Conservation (phyloP, 2,329 filamentous ascomycete genomes). For the Aspergillus glaucus region DNA sequence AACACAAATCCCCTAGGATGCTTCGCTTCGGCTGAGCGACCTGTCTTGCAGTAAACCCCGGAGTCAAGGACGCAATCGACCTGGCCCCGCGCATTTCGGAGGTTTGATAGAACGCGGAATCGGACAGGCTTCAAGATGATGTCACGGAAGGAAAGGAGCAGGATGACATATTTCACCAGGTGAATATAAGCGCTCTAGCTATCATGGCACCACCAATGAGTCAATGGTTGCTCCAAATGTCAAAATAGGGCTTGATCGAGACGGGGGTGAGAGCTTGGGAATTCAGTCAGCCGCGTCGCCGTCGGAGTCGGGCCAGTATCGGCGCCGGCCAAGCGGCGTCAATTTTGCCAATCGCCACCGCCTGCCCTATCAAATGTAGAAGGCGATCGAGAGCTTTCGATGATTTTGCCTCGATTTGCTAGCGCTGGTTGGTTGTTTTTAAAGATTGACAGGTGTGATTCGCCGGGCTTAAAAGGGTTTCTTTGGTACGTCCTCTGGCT, state of each 20-base stretch:
- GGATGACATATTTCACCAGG: conserved; percentile 28
- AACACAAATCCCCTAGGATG: conserved; percentile 14
- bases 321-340: conserved; percentile 10
- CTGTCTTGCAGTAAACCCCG: conserved; percentile 23
- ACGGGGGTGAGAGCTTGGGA: conserved; percentile 4
- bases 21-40: conserved; percentile 14
- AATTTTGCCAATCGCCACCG: conserved; percentile 16
- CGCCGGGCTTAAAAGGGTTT: too few relatives aligned
- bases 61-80: conserved; percentile 31
- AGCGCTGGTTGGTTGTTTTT: too few relatives aligned
- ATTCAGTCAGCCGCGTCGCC: conserved; percentile 5
- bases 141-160: conserved; percentile 16
- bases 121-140: conserved; percentile 17
- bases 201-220: conserved; percentile 13
- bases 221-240: conserved; percentile 1
- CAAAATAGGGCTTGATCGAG: neutral
- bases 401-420: conserved; percentile 2
- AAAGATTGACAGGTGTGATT: too few relatives aligned
- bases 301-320: conserved; percentile 12
- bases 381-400: conserved; percentile 29
- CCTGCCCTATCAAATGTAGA: conserved; percentile 18
- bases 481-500: too few relatives aligned
- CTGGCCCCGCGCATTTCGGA: conserved; percentile 38
- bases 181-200: conserved; percentile 4
- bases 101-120: conserved; percentile 15